These are phyloP conservation scores for Ormosia emarginata DNA, from an alignment of 306 rosid genomes.

Conservation along the genomic window DNA sequence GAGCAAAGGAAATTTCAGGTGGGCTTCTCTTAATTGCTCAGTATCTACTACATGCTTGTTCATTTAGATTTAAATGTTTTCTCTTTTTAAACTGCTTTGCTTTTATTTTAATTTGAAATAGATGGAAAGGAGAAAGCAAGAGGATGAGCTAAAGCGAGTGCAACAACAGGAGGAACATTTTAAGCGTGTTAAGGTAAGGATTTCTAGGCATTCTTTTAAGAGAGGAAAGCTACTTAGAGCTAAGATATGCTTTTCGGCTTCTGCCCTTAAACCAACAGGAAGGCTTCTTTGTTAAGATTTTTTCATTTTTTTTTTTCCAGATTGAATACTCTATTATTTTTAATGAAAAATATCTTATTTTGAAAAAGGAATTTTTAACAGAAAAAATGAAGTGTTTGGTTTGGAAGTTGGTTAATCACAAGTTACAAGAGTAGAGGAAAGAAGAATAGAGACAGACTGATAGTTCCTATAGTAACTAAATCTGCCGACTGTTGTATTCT, in stretches of 20 bases:
- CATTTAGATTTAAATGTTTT: conserved; percentile 3
- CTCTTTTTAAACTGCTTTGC: neutral
- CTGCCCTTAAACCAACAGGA: neutral
- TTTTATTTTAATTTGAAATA: conserved; percentile 38
- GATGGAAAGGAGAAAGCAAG: conserved; percentile 96
- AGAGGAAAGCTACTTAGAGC: conserved; percentile 4
- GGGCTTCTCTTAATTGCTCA: conserved; percentile 16
- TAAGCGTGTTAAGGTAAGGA: conserved; percentile 77
- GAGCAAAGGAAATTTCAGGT: conserved; percentile 96
- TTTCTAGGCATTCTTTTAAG: conserved; percentile 4
- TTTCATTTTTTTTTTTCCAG: neutral
- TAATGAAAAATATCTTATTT: neutral
- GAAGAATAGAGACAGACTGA: neutral
- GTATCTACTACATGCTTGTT: conserved; percentile 7
- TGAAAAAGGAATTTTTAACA: neutral
- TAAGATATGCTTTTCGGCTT: neutral
- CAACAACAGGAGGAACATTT: conserved; percentile 96
- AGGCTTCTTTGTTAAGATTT: neutral
- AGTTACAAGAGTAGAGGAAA: neutral
- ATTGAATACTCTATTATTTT: neutral
- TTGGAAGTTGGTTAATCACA: neutral
- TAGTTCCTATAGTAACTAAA: neutral
- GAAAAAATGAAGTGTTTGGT: neutral
- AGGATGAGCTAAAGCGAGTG: conserved; percentile 89
- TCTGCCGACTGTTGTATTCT: neutral